phyloP scores from a whole-genome alignment of 1,284 basidiomycete species.

The Trichosporon sp. region DNA sequence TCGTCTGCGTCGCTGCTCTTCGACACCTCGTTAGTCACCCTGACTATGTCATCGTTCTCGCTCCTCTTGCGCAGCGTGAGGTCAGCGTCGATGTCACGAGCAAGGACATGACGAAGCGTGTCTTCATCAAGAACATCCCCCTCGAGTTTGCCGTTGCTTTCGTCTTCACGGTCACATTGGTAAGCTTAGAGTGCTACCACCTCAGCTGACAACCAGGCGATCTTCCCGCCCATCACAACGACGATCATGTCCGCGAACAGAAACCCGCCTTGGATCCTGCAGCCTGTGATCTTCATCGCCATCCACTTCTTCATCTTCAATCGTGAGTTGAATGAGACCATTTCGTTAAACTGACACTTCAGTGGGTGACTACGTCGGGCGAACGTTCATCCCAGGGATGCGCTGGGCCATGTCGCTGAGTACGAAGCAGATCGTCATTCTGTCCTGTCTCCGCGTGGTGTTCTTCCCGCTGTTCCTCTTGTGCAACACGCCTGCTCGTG shows the following conservation, averaged over 20 bases:
- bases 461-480: constrained; percentile 79
- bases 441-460: constrained; percentile 62
- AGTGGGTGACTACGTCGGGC: constrained; percentile 69
- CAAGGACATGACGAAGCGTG: constrained; percentile 22
- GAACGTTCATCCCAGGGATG: constrained; percentile 63
- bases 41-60: constrained; percentile 24
- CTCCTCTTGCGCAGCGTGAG: constrained; percentile 14
- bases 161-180: constrained; percentile 72
- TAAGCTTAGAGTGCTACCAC: constrained; percentile 46
- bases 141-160: constrained; percentile 69
- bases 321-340: constrained; percentile 48
- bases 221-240: constrained; percentile 77
- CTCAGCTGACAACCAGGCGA: constrained; percentile 54
- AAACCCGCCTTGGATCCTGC: constrained; percentile 32
- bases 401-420: constrained; percentile 49
- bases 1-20: constrained; percentile 30
- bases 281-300: constrained; percentile 45
- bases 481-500: constrained; percentile 57
- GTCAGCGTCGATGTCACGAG: constrained; percentile 9
- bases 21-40: constrained; percentile 27
- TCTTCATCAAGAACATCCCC: constrained; percentile 57
- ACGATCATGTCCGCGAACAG: constrained; percentile 63
- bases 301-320: constrained; percentile 49
- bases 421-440: constrained; percentile 15
- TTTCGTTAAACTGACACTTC: constrained; percentile 48